Evolutionary conservation across 306 rosid genomes (phyloP), one percentile per base, ranked within the genome.

Genomic region (Prunus kanzakura): DNA sequence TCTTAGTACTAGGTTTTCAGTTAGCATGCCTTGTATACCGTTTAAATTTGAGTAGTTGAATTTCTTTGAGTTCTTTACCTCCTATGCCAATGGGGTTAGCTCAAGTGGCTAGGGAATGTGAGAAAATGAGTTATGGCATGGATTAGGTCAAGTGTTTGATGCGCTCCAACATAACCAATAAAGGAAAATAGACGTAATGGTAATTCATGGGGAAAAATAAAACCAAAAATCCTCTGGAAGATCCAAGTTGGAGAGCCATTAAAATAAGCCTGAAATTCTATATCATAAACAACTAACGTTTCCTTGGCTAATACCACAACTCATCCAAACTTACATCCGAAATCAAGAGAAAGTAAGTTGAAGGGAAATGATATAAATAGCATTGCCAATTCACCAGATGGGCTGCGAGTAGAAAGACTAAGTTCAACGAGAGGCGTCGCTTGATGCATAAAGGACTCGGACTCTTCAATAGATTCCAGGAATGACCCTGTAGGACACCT

Each of bases 401-500:
- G 18, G 58, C 77, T 11, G 27, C 6, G 69, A 11, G 64, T 46
- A 45, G 47, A 51, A 16, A 27, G 29, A 11, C 27, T 12, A 27
- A 73, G 58, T 27, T 73, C 69, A 58, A 73, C 32, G 20, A n/a
- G 6, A 19, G 13, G 45, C 55, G 18, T 25, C 2, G 18, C 2
- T 23, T 18, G 27, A 57, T 14, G 67, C 55, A 4, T 22, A 57
- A 66, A 45, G 50, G 58, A 18, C n/a, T 25, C 14, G 20, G 69
- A 73, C 49, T 27, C 69, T 25, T 89, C 85, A 94, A 85, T 85
- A 90, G 69, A 92, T 84, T 83, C 99, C 99, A 1, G 99, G 97
- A 81, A 95, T 72, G 74, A 95, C 81, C 78, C 92, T 85, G 88
- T 75, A 71, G 14, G 96, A 86, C 52, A 95, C 99, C 88, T 82